phyloP scores from a whole-genome alignment of 305 asterid species.

The Galium porrigens region DNA sequence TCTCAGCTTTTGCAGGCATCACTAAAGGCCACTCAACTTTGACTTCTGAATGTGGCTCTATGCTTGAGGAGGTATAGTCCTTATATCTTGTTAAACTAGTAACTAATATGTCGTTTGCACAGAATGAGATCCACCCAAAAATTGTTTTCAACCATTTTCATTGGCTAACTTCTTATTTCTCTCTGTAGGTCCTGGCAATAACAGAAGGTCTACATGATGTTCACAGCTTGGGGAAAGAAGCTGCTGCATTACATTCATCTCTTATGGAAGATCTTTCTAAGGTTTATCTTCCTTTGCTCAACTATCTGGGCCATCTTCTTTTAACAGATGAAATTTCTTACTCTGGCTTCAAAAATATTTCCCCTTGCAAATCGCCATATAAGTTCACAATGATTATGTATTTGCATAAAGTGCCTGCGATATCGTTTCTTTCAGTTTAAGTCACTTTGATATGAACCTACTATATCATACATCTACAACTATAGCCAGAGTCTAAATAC shows the following conservation, averaged over 20 bases:
- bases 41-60: conserved; percentile 98
- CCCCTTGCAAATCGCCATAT: neutral
- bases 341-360: neutral
- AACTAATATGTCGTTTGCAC: neutral
- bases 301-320: conserved; percentile 9
- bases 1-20: conserved; percentile 63
- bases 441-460: neutral
- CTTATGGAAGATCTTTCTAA: conserved; percentile 75
- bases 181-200: conserved; percentile 75
- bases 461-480: neutral
- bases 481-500: neutral
- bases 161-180: conserved; percentile 13
- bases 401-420: neutral
- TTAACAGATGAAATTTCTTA: neutral
- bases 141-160: neutral
- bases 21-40: conserved; percentile 75
- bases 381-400: neutral
- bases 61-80: conserved; percentile 85
- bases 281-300: conserved; percentile 31
- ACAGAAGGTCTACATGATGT: conserved; percentile 91
- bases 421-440: neutral
- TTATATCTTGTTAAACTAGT: neutral
- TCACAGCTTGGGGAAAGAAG: conserved; percentile 86
- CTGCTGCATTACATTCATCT: conserved; percentile 68
- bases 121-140: neutral